Evolutionary conservation across 108 stramenopile genomes (phyloP), one percentile per base, ranked within the genome.

Genomic region (Chaetoceros muelleri): DNA sequence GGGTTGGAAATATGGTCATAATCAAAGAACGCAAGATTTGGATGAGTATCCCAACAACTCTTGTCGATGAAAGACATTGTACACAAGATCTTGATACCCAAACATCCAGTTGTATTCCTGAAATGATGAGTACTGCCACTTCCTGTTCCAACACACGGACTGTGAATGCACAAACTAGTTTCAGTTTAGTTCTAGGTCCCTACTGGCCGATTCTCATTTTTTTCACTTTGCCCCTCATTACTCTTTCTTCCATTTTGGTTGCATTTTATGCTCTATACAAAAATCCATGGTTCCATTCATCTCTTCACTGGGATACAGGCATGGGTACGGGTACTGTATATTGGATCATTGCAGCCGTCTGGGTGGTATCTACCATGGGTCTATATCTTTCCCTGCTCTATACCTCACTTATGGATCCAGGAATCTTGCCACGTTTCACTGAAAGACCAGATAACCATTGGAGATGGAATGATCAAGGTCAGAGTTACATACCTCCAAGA

Each of bases 401-500:
- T 13, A 40, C 34, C 5, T 40, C 34, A 40, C 5, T 40, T 13
- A 40, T 40, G 8, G 34, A 40, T 40, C 34, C 34, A 40, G 34
- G 34, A 40, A 40, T 40, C 13, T 13, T 40, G 13, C 34, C 34
- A 10, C 34, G 34, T 40, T 40, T 10, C 13, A 40, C 5, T 10
- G 34, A 40, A 10, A 40, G 5, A 10, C 34, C 34, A 40, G 5
- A 5, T 40, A 13, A 40, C 13, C 8, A 40, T 40, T 73, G 72
- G 72, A 57, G 72, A 22, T 73, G 72, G 72, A 75, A 59, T 61
- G 79, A 80, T 61, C 74, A 74, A 40, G 79, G 73, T 18, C 69
- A 78, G 27, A 63, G 70, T 22, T 84, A 67, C 58, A 58, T 78
- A 29, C 79, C 74, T 19, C 67, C 53, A 1, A 70, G 64, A 40